phyloP scores from a whole-genome alignment of 2,329 filamentous ascomycete genomes.

The Calonectria pteridis region DNA sequence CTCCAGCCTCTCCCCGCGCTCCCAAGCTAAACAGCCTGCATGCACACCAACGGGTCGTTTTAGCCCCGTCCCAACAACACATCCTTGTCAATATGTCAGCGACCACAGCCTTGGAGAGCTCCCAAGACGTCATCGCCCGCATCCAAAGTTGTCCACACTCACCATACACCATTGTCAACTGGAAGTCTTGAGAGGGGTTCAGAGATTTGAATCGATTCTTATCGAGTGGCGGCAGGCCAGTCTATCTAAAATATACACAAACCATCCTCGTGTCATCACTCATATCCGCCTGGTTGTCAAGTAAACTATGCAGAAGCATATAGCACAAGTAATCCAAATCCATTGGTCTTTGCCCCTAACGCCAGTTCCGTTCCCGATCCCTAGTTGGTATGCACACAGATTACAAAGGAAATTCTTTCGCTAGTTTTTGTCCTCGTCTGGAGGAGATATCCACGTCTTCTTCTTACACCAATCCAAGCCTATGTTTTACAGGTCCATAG shows the following conservation, averaged over 20 bases:
- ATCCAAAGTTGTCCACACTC: neutral
- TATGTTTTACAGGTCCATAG: conserved; percentile 47
- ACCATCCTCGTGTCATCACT: conserved; percentile 43
- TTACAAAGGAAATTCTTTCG: conserved; percentile 40
- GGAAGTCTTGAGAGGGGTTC: neutral
- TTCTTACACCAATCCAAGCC: neutral
- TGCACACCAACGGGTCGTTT: conserved; percentile 1
- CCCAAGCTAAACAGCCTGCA: neutral
- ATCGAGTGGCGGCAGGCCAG: conserved; percentile 43
- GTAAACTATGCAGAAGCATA: conserved; percentile 40
- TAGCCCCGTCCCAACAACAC: neutral
- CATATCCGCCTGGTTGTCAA: conserved; percentile 39
- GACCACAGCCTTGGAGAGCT: neutral
- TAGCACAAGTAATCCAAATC: conserved; percentile 31
- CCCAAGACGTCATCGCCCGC: neutral
- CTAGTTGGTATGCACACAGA: conserved; percentile 37
- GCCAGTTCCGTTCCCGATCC: conserved; percentile 39
- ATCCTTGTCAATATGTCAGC: neutral
- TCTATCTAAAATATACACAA: conserved; percentile 47
- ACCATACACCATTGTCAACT: neutral
- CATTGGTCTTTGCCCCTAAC: conserved; percentile 37
- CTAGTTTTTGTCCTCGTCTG: conserved; percentile 36
- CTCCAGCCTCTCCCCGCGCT: neutral
- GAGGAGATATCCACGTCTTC: conserved; percentile 22
- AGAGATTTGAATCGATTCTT: conserved; percentile 36